Base-by-base conservation (phyloP, 495 filamentous ascomycete species). In the Chlorociboria aeruginascens region DNA sequence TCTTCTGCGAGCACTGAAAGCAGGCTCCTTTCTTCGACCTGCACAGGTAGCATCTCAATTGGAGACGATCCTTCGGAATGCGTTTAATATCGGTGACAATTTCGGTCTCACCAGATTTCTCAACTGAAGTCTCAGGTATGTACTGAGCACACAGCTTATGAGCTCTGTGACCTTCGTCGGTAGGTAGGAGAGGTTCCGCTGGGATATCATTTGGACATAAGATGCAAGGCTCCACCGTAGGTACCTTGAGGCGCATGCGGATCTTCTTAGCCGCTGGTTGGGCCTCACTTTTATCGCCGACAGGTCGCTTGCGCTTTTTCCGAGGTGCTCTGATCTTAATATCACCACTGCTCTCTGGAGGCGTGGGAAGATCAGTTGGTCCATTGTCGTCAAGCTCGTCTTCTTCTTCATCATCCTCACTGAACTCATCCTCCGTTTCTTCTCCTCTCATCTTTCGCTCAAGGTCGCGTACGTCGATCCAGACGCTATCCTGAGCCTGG, bases 1-100 rank as follows among this genome's bases (percentile, higher is more conserved):
- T 97, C 70, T 88, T 92, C 48, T 82, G 81, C 7, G 87, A 92
- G 68, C 92, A 99, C 63, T 99, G 92, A 69, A 99, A 95, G 65
- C 89, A 95, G 12, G 89, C 85, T 28, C 92, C 92, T 50, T 83
- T 87, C 60, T 88, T 92, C 40, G 86, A 90, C 32, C 88, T 85
- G 60, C 92, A 99, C 64, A 87, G 95, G 42, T 89, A 78, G 65
- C 92, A 99, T 61, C 89, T 94, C 48, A 97, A 78, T 8, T 92
- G 88, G 56, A 92, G 64, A 9, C 92, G 83, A 48, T 81, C 89
- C 64, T 92, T 94, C 54, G 86, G 77, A 59, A 97, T 88, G 46
- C 74, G 75, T 14, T 77, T 77, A 40, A 93, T 76, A 50, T 89
- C 86, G 48, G 74, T 83, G 17, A 96, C 74, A 11, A 78, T 75